Percentiles rank a stretch among this genome's conserved stretches.
These are phyloP conservation scores for Aethionema arabicum DNA, from an alignment of 345 rosid species.

Conservation along the genomic window DNA sequence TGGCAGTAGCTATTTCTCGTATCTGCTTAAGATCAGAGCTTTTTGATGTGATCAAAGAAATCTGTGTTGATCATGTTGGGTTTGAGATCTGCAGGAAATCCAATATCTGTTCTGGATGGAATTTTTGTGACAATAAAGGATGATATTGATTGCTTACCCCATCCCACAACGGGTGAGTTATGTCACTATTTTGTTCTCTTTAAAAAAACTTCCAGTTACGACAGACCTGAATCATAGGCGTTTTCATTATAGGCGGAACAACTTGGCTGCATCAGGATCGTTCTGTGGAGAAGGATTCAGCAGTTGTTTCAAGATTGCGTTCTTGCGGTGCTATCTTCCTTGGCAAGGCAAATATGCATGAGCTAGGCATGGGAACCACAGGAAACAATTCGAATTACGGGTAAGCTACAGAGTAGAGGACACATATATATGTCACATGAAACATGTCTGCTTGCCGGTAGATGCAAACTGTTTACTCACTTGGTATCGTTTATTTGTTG, in stretches of 20 bases:
- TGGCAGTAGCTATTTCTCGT: background rate
- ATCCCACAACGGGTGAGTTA: conserved; percentile 60
- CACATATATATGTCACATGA: conserved; percentile 13
- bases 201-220: background rate
- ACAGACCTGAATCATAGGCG: conserved; percentile 8
- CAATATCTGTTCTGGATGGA: conserved; percentile 78
- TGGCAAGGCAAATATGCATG: conserved; percentile 96
- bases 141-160: conserved; percentile 81
- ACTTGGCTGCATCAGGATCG: conserved; percentile 84
- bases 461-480: conserved; percentile 5
- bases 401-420: conserved; percentile 41
- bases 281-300: conserved; percentile 61
- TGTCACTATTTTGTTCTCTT: conserved; percentile 5
- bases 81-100: conserved; percentile 56
- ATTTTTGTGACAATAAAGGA: conserved; percentile 86
- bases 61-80: conserved; percentile 20
- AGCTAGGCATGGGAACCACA: conserved; percentile 91
- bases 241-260: conserved; percentile 62
- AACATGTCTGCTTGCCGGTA: background rate
- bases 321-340: conserved; percentile 75
- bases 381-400: conserved; percentile 92
- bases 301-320: conserved; percentile 67
- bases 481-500: conserved; percentile 16
- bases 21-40: conserved; percentile 7
- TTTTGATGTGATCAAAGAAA: conserved; percentile 20